phyloP scores from a whole-genome alignment of 225 moss, liverwort and hornwort genomes.

The Bryum argenteum region DNA sequence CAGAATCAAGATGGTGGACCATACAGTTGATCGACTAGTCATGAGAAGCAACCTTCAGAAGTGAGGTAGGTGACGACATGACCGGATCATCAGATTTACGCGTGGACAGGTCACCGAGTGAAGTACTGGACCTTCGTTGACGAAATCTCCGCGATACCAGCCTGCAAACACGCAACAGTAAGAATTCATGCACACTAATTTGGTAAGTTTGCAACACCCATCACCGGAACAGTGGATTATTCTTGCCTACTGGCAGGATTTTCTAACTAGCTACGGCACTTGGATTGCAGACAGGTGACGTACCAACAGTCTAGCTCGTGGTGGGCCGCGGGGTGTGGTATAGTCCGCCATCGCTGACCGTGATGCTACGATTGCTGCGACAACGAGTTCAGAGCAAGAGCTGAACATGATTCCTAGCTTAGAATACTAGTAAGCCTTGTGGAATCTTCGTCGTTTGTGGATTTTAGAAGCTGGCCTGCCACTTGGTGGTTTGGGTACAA shows the following conservation, averaged over 20 bases:
- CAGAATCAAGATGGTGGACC: background rate
- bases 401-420: background rate
- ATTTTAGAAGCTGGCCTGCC: background rate
- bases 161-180: background rate
- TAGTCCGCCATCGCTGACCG: background rate
- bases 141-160: background rate
- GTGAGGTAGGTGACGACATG: background rate
- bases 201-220: background rate
- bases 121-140: conserved; percentile 8
- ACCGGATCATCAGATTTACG: background rate
- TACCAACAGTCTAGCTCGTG: background rate
- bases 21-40: background rate
- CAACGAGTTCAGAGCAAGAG: background rate
- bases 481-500: background rate
- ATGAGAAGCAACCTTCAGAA: background rate
- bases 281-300: background rate
- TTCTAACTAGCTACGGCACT: background rate
- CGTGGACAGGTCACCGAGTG: conserved; percentile 16
- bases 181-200: background rate
- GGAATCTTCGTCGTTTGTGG: rapidly evolving
- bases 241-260: background rate
- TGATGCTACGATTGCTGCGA: background rate
- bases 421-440: background rate
- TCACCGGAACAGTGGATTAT: background rate
- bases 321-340: background rate